These are phyloP conservation scores for Proteromonas lacertae DNA, from an alignment of 352 stramenopile genomes.

Conservation along the genomic window DNA sequence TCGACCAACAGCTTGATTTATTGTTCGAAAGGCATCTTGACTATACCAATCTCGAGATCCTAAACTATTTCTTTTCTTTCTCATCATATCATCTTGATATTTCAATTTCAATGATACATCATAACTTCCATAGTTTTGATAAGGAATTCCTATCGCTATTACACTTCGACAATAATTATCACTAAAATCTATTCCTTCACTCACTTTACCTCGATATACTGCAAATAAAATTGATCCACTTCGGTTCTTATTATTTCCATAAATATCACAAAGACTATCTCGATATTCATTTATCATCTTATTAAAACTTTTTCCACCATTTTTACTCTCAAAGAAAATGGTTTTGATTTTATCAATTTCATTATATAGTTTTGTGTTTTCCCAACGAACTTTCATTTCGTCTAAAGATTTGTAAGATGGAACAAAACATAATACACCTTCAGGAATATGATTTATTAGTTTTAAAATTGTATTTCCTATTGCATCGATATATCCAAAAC, in stretches of 20 bases:
- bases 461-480: conserved; percentile 78
- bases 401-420: conserved; percentile 78
- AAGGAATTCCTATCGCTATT: conserved; percentile 92
- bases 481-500: conserved; percentile 61
- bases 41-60: conserved; percentile 97
- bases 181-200: conserved; percentile 89
- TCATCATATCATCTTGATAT: conserved; percentile 41
- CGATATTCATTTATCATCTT: conserved; percentile 7
- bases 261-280: too few species aligned
- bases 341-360: conserved; percentile 3
- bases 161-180: conserved; percentile 83
- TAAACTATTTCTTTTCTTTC: too few species aligned
- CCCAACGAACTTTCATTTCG: conserved; percentile 30
- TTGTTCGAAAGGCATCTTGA: conserved; percentile 73
- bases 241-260: too few species aligned
- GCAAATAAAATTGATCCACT: conserved; percentile 76
- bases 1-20: conserved; percentile 94
- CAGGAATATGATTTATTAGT: conserved; percentile 60
- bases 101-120: conserved; percentile 84
- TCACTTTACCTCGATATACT: conserved; percentile 90
- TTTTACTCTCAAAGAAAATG: conserved; percentile 1
- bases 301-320: not conserved
- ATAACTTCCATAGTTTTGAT: conserved; percentile 69
- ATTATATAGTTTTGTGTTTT: conserved; percentile 7
- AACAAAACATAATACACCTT: conserved; percentile 95